Conservation (phyloP, 805 yeast genomes). For the Candida montana region DNA sequence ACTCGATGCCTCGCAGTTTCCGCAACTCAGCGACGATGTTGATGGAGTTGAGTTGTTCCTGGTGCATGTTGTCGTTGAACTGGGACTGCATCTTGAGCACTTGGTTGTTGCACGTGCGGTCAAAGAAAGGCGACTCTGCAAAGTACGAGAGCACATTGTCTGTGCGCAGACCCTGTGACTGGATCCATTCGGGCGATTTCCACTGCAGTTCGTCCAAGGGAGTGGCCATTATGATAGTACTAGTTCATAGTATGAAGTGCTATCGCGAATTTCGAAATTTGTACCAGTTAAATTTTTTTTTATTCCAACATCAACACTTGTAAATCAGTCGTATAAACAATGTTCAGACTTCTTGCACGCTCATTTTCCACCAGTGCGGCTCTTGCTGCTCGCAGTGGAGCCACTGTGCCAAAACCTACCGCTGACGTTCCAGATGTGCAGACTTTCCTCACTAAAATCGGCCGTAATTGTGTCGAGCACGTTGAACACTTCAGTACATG, state of each 20-base stretch:
- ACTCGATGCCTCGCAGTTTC: conserved; percentile 84
- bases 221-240: conserved; percentile 11
- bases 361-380: conserved; percentile 2
- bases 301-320: not conserved
- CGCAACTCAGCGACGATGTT: conserved; percentile 51
- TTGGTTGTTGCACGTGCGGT: conserved; percentile 89
- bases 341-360: conserved; percentile 5
- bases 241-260: not conserved
- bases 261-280: not conserved
- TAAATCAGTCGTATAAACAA: not conserved
- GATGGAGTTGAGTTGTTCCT: conserved; percentile 24
- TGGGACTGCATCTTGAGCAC: conserved; percentile 94
- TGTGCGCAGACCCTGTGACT: conserved; percentile 76
- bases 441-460: conserved; percentile 71
- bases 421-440: conserved; percentile 58
- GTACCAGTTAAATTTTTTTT: too few relatives aligned
- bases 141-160: conserved; percentile 92
- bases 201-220: conserved; percentile 87
- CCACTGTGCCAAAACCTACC: conserved; percentile 42
- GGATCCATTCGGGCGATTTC: conserved; percentile 98
- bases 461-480: conserved; percentile 67
- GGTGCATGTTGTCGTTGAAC: conserved; percentile 47
- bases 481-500: conserved; percentile 64
- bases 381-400: too few relatives aligned
- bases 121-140: conserved; percentile 91